phyloP scores from a whole-genome alignment of 495 filamentous ascomycete species.

The Annulohypoxylon nitens region DNA sequence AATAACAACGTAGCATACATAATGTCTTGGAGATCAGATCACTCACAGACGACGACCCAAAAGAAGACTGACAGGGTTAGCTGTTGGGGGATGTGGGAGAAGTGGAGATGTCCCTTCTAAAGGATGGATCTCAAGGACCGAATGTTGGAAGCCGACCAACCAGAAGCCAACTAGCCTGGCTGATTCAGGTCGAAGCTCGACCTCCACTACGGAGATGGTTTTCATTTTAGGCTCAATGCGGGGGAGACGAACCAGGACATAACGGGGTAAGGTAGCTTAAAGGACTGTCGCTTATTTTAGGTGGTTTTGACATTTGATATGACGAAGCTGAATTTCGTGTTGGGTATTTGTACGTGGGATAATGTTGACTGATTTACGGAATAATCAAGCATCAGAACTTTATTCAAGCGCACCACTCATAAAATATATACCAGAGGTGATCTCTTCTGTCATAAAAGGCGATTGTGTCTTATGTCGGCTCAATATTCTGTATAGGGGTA shows the following conservation, averaged over 20 bases:
- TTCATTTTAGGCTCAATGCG: constrained; percentile 53
- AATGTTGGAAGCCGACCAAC: constrained; percentile 41
- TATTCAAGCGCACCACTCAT: constrained; percentile 2
- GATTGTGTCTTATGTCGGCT: background rate
- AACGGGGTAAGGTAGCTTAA: constrained; percentile 14
- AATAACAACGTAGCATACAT: constrained; percentile 11
- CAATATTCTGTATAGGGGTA: constrained; percentile 1
- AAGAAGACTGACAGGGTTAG: constrained; percentile 31
- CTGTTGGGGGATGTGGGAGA: constrained; percentile 36
- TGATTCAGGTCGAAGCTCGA: constrained; percentile 26
- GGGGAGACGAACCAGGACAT: constrained; percentile 38
- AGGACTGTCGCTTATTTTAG: constrained; percentile 9
- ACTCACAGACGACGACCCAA: constrained; percentile 19
- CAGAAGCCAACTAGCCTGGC: constrained; percentile 43
- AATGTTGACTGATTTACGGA: background rate
- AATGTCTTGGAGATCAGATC: constrained; percentile 1
- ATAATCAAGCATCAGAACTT: background rate
- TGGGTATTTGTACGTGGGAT: background rate
- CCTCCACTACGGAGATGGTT: constrained; percentile 42
- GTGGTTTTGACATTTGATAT: constrained; percentile 6
- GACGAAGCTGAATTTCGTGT: constrained; percentile 24
- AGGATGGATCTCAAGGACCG: constrained; percentile 39
- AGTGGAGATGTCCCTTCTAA: constrained; percentile 37
- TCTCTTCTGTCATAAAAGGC: background rate
- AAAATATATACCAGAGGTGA: background rate